Percentiles rank a stretch among this genome's conserved stretches.
phyloP scores from a whole-genome alignment of 306 rosid genomes.

The Boehmeria nivea region DNA sequence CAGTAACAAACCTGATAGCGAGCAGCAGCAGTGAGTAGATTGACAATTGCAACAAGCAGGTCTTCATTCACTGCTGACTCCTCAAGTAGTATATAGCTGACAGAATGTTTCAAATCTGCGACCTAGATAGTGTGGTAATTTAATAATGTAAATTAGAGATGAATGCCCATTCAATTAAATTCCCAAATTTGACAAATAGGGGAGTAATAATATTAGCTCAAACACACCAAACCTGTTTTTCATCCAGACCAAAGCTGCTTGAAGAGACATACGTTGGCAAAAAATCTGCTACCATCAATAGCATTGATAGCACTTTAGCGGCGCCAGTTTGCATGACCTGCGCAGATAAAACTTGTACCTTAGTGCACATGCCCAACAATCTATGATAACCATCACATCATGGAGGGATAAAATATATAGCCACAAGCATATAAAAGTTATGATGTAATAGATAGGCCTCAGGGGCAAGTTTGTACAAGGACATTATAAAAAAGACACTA shows the following conservation, averaged over 20 bases:
- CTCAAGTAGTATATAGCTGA: conserved; percentile 56
- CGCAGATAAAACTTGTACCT: conserved; percentile 15
- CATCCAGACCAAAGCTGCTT: conserved; percentile 60
- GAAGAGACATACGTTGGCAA: conserved; percentile 53
- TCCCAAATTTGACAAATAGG: conserved; percentile 6
- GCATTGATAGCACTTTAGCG: conserved; percentile 59
- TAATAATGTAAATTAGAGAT: conserved; percentile 9
- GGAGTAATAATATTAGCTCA: conserved; percentile 15
- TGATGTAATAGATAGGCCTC: not conserved
- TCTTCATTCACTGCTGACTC: conserved; percentile 59
- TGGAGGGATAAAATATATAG: no score
- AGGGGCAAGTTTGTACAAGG: not conserved
- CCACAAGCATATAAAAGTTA: not conserved
- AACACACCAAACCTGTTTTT: conserved; percentile 56
- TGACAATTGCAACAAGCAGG: conserved; percentile 66
- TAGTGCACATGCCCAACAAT: conserved; percentile 21
- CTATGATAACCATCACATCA: no score
- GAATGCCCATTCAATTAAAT: conserved; percentile 5
- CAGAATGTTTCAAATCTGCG: conserved; percentile 49
- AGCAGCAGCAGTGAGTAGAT: conserved; percentile 73
- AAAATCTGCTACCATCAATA: conserved; percentile 55
- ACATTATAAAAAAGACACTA: no score
- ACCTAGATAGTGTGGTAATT: conserved; percentile 36
- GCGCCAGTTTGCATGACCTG: conserved; percentile 85
- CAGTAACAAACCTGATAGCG: conserved; percentile 58